Percentiles rank a stretch among this genome's conserved stretches.
phyloP scores from a whole-genome alignment of 768 basidiomycete species.

The Tephrocybe sp. region DNA sequence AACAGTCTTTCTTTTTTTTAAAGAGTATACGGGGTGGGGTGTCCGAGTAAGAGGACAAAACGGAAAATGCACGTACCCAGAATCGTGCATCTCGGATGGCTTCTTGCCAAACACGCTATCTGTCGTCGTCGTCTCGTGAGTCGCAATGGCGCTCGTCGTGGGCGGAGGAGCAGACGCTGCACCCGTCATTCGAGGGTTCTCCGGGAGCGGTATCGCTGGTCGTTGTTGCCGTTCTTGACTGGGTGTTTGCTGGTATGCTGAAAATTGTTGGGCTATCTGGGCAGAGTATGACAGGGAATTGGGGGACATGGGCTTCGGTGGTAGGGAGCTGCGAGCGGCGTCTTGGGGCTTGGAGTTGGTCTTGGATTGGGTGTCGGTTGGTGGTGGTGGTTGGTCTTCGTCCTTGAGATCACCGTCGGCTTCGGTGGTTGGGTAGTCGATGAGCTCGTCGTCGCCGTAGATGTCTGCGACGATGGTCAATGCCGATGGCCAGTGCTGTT shows the following conservation, averaged over 20 bases:
- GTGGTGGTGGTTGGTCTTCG: too few relatives aligned
- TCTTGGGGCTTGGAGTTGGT: conserved; percentile 21
- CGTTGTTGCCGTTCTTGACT: conserved; percentile 61
- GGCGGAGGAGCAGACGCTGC: conserved; percentile 1
- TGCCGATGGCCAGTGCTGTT: conserved; percentile 19
- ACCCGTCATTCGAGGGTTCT: conserved; percentile 22
- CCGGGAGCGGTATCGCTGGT: conserved; percentile 22
- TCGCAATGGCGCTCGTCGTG: conserved; percentile 27
- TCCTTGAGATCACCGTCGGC: conserved; percentile 26
- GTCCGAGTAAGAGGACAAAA: conserved; percentile 5
- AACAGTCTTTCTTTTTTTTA: too few relatives aligned
- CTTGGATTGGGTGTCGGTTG: conserved; percentile 10
- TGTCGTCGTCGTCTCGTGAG: conserved; percentile 24
- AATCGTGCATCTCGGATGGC: conserved; percentile 75
- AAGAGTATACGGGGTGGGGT: background rate
- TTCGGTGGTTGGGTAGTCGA: conserved; percentile 29
- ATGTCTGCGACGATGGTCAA: conserved; percentile 39
- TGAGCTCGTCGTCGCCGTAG: conserved; percentile 49
- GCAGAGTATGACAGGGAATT: conserved; percentile 55
- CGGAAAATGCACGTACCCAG: conserved; percentile 62
- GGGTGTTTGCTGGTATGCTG: conserved; percentile 60
- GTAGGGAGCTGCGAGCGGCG: conserved; percentile 22
- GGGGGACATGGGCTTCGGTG: conserved; percentile 26
- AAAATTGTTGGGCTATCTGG: conserved; percentile 65
- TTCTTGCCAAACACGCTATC: conserved; percentile 54